Evolutionary conservation across 108 stramenopile species (phyloP), one percentile per base, ranked within the genome.

Genomic region (Conticribra weissflogii): DNA sequence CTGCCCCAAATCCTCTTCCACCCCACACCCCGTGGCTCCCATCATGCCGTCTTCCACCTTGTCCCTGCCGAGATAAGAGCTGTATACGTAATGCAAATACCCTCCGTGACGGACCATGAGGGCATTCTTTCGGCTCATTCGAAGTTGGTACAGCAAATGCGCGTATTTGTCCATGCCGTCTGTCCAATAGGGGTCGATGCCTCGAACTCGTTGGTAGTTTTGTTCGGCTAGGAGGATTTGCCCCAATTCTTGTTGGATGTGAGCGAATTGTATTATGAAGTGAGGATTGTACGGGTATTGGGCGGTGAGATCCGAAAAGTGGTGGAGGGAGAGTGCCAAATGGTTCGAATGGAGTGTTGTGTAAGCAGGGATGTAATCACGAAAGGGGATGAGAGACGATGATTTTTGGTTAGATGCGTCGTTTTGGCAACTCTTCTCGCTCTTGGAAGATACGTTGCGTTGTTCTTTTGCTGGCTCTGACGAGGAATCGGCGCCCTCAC

Each of bases 91-190:
- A 67, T 29, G 76, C 74, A 83, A 77, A 83, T 22, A 84, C 70
- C 57, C 83, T 29, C 50, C 81, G 73, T n/a, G 88, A 78, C 21
- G 62, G 55, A 54, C 45, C 79, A 70, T 83, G 59, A 63, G 34
- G 4, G 76, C 71, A 67, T 72, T 72, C 23, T 66, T 72, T 12
- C 88, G 85, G 57, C 85, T 87, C 70, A 77, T 84, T 63, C 86
- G 79, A 16, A 88, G 74, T 55, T 93, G 83, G 19, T 68, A 67
- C 3, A 59, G 54, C 23, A 94, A 77, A 44, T 89, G 80, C 8
- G 84, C 92, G 57, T 94, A 94, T 31, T 87, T 74, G 65, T 91
- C 92, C 88, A 94, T 89, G 27, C 78, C 66, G 18, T 87, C 69
- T 4, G 63, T 46, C 69, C 70, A 70, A 28, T 74, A 32, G 17